Conservation (phyloP, 345 rosid species). For the Gossypium australe region DNA sequence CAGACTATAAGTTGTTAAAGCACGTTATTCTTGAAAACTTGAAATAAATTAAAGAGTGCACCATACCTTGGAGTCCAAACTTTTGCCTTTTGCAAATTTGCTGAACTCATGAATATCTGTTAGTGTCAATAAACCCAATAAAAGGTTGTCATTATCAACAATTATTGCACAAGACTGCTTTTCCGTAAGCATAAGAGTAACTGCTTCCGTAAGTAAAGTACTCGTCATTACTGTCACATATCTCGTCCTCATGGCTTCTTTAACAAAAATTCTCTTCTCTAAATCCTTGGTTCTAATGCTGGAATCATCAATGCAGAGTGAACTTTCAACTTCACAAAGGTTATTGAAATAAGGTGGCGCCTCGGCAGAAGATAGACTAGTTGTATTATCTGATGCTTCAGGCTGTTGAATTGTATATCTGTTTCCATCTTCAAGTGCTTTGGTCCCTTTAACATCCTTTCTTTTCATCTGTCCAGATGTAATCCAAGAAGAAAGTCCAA, state of each 20-base stretch:
- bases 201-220: slow-evolving; percentile 65
- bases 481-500: slow-evolving; percentile 90
- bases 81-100: slow-evolving; percentile 36
- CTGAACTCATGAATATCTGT: slow-evolving; percentile 56
- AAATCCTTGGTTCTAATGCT: slow-evolving; percentile 34
- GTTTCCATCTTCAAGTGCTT: slow-evolving; percentile 29
- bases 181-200: slow-evolving; percentile 77
- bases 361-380: slow-evolving; percentile 19
- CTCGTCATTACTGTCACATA: slow-evolving; percentile 58
- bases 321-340: slow-evolving; percentile 86
- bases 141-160: slow-evolving; percentile 53
- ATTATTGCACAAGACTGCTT: slow-evolving; percentile 85
- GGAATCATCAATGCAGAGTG: slow-evolving; percentile 68
- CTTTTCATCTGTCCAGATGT: slow-evolving; percentile 74
- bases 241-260: slow-evolving; percentile 89
- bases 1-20: neutral
- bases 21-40: neutral
- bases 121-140: slow-evolving; percentile 64
- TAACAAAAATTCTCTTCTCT: slow-evolving; percentile 46
- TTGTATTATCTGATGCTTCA: slow-evolving; percentile 20
- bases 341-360: slow-evolving; percentile 31
- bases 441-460: slow-evolving; percentile 41
- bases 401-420: slow-evolving; percentile 25
- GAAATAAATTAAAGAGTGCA: slow-evolving; percentile 7
- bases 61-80: slow-evolving; percentile 47